Conservation (phyloP, 495 filamentous ascomycete genomes). For the Aspergillus asperescens region DNA sequence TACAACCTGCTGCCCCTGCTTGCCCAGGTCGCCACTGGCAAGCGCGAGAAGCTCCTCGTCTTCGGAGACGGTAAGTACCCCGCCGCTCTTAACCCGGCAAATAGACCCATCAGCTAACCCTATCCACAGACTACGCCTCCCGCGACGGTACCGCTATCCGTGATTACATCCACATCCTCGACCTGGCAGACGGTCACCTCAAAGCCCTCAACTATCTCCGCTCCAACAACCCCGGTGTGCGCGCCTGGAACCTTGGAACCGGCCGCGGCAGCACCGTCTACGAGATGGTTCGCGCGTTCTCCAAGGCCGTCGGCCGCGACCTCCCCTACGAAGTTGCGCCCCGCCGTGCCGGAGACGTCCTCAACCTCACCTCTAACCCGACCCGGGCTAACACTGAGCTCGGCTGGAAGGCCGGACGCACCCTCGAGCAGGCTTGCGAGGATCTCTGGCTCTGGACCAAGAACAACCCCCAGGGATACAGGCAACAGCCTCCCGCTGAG, state of each 20-base stretch:
- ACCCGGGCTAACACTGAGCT: conserved; percentile 81
- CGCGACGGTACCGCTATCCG: conserved; percentile 76
- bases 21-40: conserved; percentile 91
- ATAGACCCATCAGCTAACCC: neutral
- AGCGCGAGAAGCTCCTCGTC: conserved; percentile 88
- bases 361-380: conserved; percentile 92
- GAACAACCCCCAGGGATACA: conserved; percentile 94
- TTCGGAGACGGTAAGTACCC: conserved; percentile 77
- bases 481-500: conserved; percentile 80
- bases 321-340: conserved; percentile 82
- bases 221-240: conserved; percentile 81
- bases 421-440: conserved; percentile 86
- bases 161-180: conserved; percentile 82
- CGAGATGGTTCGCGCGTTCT: conserved; percentile 96
- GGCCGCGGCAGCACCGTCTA: conserved; percentile 92
- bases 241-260: conserved; percentile 97
- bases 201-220: conserved; percentile 89
- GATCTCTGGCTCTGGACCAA: conserved; percentile 93
- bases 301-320: conserved; percentile 72
- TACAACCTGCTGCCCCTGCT: conserved; percentile 94
- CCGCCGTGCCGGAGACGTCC: conserved; percentile 80
- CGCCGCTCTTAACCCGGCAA: neutral
- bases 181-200: conserved; percentile 84
- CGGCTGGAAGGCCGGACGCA: conserved; percentile 83
- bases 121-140: conserved; percentile 72